Evolutionary conservation across 1,139 yeast genomes (phyloP), one percentile per base, ranked within the genome.

Genomic region (Kodamaea fungicola): DNA sequence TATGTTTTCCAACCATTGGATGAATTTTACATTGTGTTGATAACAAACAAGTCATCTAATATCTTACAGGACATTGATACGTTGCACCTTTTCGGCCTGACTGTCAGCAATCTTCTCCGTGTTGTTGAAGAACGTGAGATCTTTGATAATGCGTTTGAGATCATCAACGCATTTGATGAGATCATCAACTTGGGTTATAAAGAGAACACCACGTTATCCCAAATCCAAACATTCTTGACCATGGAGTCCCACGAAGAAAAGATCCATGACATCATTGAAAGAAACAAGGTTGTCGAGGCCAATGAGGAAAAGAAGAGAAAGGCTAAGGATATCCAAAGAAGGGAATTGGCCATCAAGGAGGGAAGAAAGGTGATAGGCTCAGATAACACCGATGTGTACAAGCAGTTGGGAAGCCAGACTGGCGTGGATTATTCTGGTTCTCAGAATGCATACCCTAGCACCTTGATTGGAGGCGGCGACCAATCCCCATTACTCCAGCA

Each of bases 191-290:
- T 87, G 64, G 99, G 98, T 10, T 89, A 83, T 67, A 81, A 88
- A 52, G 99, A 94, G 61, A 86, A 88, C 61, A 70, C 92, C 50
- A 80, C 94, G 1, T 61, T 85, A 49, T 64, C 81, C 40, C 98
- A 92, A 67, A 88, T 94, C 46, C 81, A 80, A 60, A 86, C 95
- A 10, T 92, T 87, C 65, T 72, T 94, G 64, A 94, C 89, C 59
- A 92, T 94, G 98, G 97, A 94, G 64, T 85, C 96, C 29, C 97
- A 92, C 57, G 98, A 94, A 64, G 99, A 94, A 65, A 90, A 88
- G 71, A 90, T 94, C 55, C 97, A 92, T 69, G 97, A 94, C 61
- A 90, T 92, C 57, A 92, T 94, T 54, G 97, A 92, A 63, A 81
- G 95, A 59, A 92, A 92, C 67, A 94, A 92, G 67, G 98, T 92